Evolutionary conservation across 345 rosid species (phyloP).

Genomic region (Aquilaria malaccensis): DNA sequence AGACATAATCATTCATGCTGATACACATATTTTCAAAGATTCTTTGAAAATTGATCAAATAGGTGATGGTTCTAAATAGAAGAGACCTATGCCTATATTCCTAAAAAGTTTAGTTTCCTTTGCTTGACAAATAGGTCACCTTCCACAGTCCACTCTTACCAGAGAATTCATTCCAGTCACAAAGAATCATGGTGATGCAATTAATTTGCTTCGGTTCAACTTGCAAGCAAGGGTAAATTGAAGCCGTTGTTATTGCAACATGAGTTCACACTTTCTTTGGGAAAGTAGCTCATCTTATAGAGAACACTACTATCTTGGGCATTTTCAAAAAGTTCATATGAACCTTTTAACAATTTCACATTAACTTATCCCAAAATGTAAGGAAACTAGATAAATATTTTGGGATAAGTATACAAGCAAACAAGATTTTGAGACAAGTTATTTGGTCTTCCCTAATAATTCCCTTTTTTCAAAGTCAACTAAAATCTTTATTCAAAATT

Average conservation of each 20-base stretch:
- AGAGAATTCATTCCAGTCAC: conserved; percentile 89
- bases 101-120: too few species aligned
- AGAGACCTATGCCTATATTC: too few species aligned
- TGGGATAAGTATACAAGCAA: too few species aligned
- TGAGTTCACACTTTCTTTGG: conserved; percentile 96
- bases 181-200: conserved; percentile 54
- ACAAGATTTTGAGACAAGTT: too few species aligned
- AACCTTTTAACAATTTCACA: too few species aligned
- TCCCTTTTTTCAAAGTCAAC: too few species aligned
- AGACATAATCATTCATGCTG: conserved; percentile 81
- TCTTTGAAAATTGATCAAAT: conserved; percentile 78
- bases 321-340: conserved; percentile 73
- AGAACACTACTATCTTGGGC: conserved; percentile 78
- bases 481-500: too few species aligned
- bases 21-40: conserved; percentile 91
- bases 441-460: too few species aligned
- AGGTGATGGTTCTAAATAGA: too few species aligned
- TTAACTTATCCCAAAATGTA: too few species aligned
- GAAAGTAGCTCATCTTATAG: conserved; percentile 92
- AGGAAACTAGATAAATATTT: too few species aligned
- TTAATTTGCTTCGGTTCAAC: conserved; percentile 84
- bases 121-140: too few species aligned
- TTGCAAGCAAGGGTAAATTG: conserved; percentile 87
- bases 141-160: conserved; percentile 54
- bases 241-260: conserved; percentile 86